Evolutionary conservation across 139 green algal genomes (phyloP), one percentile per base, ranked within the genome.

Genomic region (Micractinium conductrix): DNA sequence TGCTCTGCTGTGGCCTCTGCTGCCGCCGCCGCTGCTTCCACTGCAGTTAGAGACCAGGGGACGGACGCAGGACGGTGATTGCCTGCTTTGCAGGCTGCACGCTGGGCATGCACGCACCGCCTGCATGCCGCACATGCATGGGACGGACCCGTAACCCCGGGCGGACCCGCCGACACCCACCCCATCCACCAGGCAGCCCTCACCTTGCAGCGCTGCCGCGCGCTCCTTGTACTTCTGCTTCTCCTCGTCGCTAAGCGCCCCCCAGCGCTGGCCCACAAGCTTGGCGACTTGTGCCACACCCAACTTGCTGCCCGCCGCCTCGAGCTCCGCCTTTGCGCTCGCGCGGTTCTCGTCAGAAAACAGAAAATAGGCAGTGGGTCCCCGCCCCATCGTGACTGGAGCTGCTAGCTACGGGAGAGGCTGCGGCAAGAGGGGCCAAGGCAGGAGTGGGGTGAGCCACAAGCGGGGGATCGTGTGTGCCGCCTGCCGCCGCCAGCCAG

Each of bases 211-310:
- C 40, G 87, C n/a, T 38, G 73, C 33, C 3, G 91, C 85, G 14
- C 44, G 42, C 30, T 91, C 74, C 74, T 90, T 91, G 78, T 89
- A 96, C 7, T 26, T 22, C 35, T 88, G 76, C 73, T 91, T 92
- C 37, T 95, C 88, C 42, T 94, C 92, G 0, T 95, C 90, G 30
- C 44, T 89, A 21, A 96, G 86, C 0, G 69, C 76, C 10, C 81
- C 82, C 94, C 94, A 97, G 5, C 74, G 48, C 68, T 90, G 76
- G 0, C 91, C 94, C 0, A 97, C 83, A 28, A 78, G 88, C 83
- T 96, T 95, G 37, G 89, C 91, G 33, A 95, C 85, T 0, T 78
- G 71, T 42, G 83, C 87, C 43, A 95, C 86, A 2, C 70, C 78
- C 1, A 89, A 78, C 45, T 90, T 90, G 40, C 53, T 84, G 80